Base-by-base conservation (phyloP, 257 asterid genomes). In the Petrea volubilis region DNA sequence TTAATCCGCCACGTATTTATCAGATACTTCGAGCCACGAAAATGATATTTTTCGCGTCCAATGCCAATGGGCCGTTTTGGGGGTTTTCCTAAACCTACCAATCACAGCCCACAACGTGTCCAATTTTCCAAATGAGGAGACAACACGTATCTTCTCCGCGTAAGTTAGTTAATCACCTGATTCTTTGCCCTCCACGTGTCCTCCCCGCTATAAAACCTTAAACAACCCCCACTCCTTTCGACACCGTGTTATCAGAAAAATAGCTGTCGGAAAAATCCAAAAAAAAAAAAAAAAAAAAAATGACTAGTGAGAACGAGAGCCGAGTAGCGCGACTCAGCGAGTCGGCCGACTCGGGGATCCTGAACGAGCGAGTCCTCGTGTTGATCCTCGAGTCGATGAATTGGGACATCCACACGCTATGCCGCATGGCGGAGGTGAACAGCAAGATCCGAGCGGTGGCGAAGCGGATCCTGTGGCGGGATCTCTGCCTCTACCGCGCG, bases 371-470 rank as follows among this genome's bases (percentile, higher is more conserved):
- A 6, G 29, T 90, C 2, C 80, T 93, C 0, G 11, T 83, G 0
- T 51, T 86, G 0, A 83, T 90, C 2, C 82, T 90, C 71, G 83
- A 85, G 63, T 81, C 70, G 0, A 44, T 93, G 9, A 82, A 83
- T 14, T 93, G 96, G 96, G 97, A 93, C 47, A 88, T 93, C 24
- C 89, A 67, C 10, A 74, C 80, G 23, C 80, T 93, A 29, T 84
- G 91, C 72, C 82, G 60, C 1, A 59, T 78, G 47, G 79, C 93
- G 15, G 60, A 83, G 23, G 95, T 90, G 2, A 87, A 80, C 59
- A 60, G 85, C 50, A 71, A 68, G 59, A 88, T 90, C 29, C 87
- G 90, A 6, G 97, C 97, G 1, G 17, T 93, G 60, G 93, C 93
- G 0, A 86, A 83, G 15, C 78, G 96, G 62, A 73, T 89, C 28